Conservation (phyloP, 2,329 filamentous ascomycete species). For the Aspergillus viridinutans region DNA sequence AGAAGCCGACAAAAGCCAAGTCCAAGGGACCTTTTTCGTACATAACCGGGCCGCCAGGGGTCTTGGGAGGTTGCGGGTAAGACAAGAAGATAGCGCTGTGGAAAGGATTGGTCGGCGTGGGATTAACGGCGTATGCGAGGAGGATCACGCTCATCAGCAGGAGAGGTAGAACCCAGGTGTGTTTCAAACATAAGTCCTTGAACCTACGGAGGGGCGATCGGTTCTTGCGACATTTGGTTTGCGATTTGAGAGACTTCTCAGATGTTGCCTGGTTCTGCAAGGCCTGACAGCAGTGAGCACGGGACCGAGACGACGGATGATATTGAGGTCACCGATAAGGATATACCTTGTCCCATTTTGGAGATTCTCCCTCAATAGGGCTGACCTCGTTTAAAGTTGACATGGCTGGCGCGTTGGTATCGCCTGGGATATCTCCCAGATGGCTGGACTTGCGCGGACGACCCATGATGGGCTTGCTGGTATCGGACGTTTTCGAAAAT, state of each 20-base stretch:
- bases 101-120: constrained; percentile 71
- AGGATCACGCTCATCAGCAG: constrained; percentile 62
- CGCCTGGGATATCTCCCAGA: constrained; percentile 45
- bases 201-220: constrained; percentile 42
- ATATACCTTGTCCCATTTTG: constrained; percentile 29
- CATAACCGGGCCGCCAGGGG: constrained; percentile 51
- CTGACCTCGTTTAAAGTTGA: constrained; percentile 41
- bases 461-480: constrained; percentile 25
- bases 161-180: constrained; percentile 66
- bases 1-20: constrained; percentile 82
- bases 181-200: constrained; percentile 41
- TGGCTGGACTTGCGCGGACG: constrained; percentile 42
- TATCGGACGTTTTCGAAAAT: not conserved
- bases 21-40: constrained; percentile 90
- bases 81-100: constrained; percentile 84
- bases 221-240: constrained; percentile 42
- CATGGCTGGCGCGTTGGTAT: constrained; percentile 44
- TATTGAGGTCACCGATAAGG: not conserved
- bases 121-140: constrained; percentile 68
- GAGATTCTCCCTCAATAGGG: constrained; percentile 26
- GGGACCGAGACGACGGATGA: not conserved
- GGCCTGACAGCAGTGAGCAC: constrained; percentile 13
- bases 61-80: constrained; percentile 64
- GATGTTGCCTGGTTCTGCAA: constrained; percentile 15
- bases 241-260: constrained; percentile 32